A percentile compares a stretch with the other conserved stretches of the same genome.
These are phyloP conservation scores for Cryphonectria parasitica DNA, from an alignment of 2,329 filamentous ascomycete genomes.

Conservation along the genomic window DNA sequence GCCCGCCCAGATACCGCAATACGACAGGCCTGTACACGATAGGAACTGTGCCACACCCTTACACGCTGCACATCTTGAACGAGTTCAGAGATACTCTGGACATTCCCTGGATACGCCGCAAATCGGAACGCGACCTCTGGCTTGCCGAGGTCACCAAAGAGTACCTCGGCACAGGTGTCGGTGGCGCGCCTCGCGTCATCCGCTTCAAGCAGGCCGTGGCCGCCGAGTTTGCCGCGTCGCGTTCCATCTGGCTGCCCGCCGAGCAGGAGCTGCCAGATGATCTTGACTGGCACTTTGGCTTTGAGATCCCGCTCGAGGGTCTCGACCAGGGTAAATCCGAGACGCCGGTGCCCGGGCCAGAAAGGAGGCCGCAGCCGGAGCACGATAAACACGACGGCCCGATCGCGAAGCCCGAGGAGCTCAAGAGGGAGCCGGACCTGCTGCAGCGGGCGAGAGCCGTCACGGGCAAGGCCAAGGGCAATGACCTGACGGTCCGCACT, in stretches of 20 bases:
- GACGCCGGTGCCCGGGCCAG: conserved; percentile 61
- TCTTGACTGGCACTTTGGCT: conserved; percentile 89
- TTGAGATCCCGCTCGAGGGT: conserved; percentile 67
- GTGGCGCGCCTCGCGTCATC: conserved; percentile 67
- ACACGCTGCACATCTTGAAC: conserved; percentile 74
- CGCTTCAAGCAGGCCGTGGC: conserved; percentile 83
- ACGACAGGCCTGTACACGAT: conserved; percentile 76
- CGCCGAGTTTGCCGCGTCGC: conserved; percentile 63
- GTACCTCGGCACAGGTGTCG: conserved; percentile 65
- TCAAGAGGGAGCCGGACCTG: conserved; percentile 58
- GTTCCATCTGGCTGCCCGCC: conserved; percentile 82
- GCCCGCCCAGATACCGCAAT: conserved; percentile 71
- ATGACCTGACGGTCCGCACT: conserved; percentile 52
- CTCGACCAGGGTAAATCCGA: conserved; percentile 58
- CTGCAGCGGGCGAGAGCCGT: conserved; percentile 52
- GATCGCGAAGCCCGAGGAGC: conserved; percentile 55
- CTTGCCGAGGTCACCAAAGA: conserved; percentile 71
- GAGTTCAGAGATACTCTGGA: conserved; percentile 65
- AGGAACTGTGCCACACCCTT: conserved; percentile 87
- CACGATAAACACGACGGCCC: conserved; percentile 54
- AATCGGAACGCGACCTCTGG: conserved; percentile 79
- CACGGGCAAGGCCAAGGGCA: conserved; percentile 43
- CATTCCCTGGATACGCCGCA: conserved; percentile 66
- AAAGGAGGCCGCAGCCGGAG: conserved; percentile 56
- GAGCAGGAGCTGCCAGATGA: conserved; percentile 67